Conservation (phyloP, 768 basidiomycete species). For the Postia placenta region DNA sequence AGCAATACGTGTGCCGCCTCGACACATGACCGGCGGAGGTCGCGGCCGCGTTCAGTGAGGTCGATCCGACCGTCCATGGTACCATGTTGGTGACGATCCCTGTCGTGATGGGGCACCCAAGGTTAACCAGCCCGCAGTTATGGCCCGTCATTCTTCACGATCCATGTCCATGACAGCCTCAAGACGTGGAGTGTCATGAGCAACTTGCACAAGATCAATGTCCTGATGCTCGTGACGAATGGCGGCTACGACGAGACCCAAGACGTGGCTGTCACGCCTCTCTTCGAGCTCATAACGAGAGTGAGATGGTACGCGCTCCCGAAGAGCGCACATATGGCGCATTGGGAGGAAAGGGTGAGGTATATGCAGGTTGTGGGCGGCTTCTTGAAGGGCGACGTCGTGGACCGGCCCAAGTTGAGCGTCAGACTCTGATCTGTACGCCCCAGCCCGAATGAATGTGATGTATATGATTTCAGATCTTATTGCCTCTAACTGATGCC, state of each 20-base stretch:
- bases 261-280: conserved; percentile 31
- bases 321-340: conserved; percentile 39
- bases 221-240: conserved; percentile 29
- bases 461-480: too few relatives aligned
- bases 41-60: too few relatives aligned
- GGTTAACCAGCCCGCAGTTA: conserved; percentile 7
- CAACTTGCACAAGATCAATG: conserved; percentile 34
- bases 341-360: conserved; percentile 35
- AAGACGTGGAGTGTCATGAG: conserved; percentile 43
- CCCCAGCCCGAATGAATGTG: too few relatives aligned
- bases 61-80: conserved; percentile 43
- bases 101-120: not conserved
- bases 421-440: not conserved
- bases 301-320: conserved; percentile 41
- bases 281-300: conserved; percentile 31
- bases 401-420: too few relatives aligned
- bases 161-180: conserved; percentile 35
- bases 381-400: too few relatives aligned
- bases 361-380: conserved; percentile 32
- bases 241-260: conserved; percentile 36
- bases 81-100: conserved; percentile 42
- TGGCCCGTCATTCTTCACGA: conserved; percentile 31
- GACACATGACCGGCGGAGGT: too few relatives aligned
- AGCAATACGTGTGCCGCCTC: too few relatives aligned
- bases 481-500: too few relatives aligned